phyloP scores from a whole-genome alignment of 768 basidiomycete genomes.

The Tremella fuciformis region DNA sequence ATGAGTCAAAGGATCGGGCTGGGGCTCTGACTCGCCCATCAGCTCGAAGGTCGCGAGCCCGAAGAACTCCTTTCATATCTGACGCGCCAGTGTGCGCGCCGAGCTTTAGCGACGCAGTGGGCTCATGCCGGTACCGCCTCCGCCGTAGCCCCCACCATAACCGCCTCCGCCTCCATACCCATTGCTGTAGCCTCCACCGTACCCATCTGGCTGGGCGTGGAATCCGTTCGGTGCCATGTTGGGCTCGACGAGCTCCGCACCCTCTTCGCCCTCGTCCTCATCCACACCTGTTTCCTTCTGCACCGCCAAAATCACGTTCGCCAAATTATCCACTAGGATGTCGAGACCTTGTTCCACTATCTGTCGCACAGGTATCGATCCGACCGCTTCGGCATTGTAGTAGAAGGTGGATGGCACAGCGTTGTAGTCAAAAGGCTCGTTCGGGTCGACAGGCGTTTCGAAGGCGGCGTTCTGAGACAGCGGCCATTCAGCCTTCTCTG shows the following conservation, averaged over 20 bases:
- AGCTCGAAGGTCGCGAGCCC: too few species aligned
- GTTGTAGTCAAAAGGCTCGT: slow-evolving; percentile 79
- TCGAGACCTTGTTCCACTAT: slow-evolving; percentile 44
- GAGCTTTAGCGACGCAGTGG: slow-evolving; percentile 32
- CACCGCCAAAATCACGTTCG: slow-evolving; percentile 64
- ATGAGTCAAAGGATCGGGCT: slow-evolving; percentile 1
- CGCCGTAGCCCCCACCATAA: slow-evolving; percentile 10
- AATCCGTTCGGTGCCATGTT: slow-evolving; percentile 22
- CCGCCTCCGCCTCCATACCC: slow-evolving; percentile 12
- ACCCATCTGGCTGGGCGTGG: slow-evolving; percentile 9
- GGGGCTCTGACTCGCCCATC: too few species aligned
- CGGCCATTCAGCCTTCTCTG: slow-evolving; percentile 81
- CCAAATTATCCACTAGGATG: slow-evolving; percentile 54
- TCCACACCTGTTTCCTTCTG: slow-evolving; percentile 45
- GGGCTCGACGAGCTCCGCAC: slow-evolving; percentile 26
- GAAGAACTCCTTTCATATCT: neutral
- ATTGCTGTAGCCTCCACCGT: slow-evolving; percentile 8
- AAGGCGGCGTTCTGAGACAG: slow-evolving; percentile 79
- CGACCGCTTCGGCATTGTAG: slow-evolving; percentile 90
- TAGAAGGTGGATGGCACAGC: slow-evolving; percentile 89
- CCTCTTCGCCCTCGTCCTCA: slow-evolving; percentile 34
- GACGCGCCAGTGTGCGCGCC: neutral
- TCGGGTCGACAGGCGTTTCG: slow-evolving; percentile 68
- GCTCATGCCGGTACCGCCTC: slow-evolving; percentile 39
- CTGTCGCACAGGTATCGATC: slow-evolving; percentile 54